Percentiles rank a stretch among this genome's conserved stretches.
These are phyloP conservation scores for Botryotinia narcissicola DNA, from an alignment of 2,329 filamentous ascomycete genomes.

Conservation along the genomic window DNA sequence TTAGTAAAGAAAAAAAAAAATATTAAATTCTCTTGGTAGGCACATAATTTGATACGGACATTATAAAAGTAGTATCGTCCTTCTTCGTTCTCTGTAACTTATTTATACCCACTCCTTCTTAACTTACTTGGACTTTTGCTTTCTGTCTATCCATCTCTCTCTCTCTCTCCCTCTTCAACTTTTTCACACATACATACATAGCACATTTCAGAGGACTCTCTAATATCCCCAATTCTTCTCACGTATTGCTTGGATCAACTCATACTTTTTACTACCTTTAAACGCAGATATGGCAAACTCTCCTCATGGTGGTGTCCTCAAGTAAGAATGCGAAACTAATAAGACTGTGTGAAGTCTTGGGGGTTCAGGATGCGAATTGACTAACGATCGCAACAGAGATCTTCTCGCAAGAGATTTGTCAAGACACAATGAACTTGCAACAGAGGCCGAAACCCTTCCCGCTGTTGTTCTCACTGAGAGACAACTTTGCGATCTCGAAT, in stretches of 20 bases:
- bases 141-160: background rate
- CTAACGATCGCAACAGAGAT: conserved; percentile 49
- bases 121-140: background rate
- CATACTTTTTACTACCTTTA: background rate
- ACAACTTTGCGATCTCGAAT: conserved; percentile 94
- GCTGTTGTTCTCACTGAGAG: conserved; percentile 85
- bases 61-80: background rate
- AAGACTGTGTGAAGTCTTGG: background rate
- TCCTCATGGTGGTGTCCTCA: conserved; percentile 89
- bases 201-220: background rate
- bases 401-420: conserved; percentile 89
- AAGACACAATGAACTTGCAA: conserved; percentile 72
- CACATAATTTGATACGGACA: background rate
- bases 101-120: background rate
- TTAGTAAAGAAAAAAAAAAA: conserved; percentile 11
- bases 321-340: conserved; percentile 46
- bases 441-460: conserved; percentile 83
- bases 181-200: background rate
- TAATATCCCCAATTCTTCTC: conserved; percentile 9
- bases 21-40: conserved; percentile 13
- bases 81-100: background rate
- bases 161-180: conserved; percentile 13
- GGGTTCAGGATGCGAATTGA: background rate
- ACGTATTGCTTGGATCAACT: background rate
- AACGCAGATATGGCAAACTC: conserved; percentile 58